Percentiles rank a stretch among this genome's conserved stretches.
Evolutionary conservation across 208 protist genomes (phyloP).

Genomic region (Strigomonas culicis): DNA sequence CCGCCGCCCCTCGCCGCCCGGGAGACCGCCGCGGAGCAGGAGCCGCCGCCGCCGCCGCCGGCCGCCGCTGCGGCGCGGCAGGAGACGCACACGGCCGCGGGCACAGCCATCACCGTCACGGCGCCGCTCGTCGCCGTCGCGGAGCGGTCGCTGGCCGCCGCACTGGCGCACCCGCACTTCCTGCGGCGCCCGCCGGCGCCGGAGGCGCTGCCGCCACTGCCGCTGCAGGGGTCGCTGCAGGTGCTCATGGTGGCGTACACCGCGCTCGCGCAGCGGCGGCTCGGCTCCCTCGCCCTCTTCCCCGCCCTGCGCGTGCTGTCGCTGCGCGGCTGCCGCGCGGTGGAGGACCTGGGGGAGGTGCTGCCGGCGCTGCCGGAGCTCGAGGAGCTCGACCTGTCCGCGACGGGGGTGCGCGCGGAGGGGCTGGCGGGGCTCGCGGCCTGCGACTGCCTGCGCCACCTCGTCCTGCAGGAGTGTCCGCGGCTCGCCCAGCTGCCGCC

Average conservation of each 20-base stretch:
- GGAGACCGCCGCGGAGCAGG: neutral
- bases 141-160: neutral
- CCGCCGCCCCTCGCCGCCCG: neutral
- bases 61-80: no score
- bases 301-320: slow-evolving; percentile 15
- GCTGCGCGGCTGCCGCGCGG: slow-evolving; percentile 14
- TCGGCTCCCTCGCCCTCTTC: slow-evolving; percentile 7
- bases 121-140: neutral
- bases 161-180: neutral
- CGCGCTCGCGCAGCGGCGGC: slow-evolving; percentile 17
- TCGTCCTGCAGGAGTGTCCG: slow-evolving; percentile 32
- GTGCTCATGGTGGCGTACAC: slow-evolving; percentile 21
- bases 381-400: slow-evolving; percentile 28
- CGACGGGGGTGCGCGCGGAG: slow-evolving; percentile 24
- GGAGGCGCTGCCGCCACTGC: neutral
- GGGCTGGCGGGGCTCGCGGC: slow-evolving; percentile 27
- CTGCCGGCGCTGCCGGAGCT: slow-evolving; percentile 26
- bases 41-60: no score
- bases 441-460: slow-evolving; percentile 19
- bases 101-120: neutral
- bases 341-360: slow-evolving; percentile 23
- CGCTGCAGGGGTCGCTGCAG: slow-evolving; percentile 16
- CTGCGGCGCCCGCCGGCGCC: no score
- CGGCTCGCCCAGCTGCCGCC: slow-evolving; percentile 21
- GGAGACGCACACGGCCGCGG: neutral